phyloP scores from a whole-genome alignment of 2,329 filamentous ascomycete genomes.

The Escovopsis sp. region DNA sequence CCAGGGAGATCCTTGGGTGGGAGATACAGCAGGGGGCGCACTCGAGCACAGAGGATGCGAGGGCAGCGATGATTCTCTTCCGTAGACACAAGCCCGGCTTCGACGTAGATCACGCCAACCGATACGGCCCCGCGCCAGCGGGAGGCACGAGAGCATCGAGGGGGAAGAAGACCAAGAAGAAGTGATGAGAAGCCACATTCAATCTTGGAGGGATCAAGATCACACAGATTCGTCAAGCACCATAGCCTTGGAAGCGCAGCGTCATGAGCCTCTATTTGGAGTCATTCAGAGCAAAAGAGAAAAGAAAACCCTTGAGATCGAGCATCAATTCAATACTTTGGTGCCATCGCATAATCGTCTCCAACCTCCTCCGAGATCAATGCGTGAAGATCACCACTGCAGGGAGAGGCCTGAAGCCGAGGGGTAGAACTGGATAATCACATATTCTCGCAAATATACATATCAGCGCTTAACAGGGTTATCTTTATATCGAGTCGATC shows the following conservation, averaged over 20 bases:
- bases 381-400: too few species aligned
- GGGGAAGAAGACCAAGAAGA: conserved; percentile 29
- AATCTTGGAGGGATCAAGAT: too few species aligned
- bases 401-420: not conserved
- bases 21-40: conserved; percentile 51
- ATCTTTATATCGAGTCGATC: not conserved
- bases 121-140: conserved; percentile 33
- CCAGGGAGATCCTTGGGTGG: conserved; percentile 40
- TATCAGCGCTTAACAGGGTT: not conserved
- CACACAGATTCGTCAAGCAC: too few species aligned
- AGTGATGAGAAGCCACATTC: conserved; percentile 15
- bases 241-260: too few species aligned
- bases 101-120: conserved; percentile 62
- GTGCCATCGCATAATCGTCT: not conserved
- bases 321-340: conserved; percentile 44
- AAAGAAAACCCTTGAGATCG: not conserved
- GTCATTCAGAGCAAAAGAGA: not conserved
- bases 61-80: conserved; percentile 82
- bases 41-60: conserved; percentile 63
- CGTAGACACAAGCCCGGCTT: conserved; percentile 71
- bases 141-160: conserved; percentile 14
- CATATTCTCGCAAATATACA: not conserved
- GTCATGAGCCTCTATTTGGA: not conserved
- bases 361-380: too few species aligned
- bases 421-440: not conserved